phyloP scores from a whole-genome alignment of 2,329 filamentous ascomycete species.

The Clonostachys rhizophaga region DNA sequence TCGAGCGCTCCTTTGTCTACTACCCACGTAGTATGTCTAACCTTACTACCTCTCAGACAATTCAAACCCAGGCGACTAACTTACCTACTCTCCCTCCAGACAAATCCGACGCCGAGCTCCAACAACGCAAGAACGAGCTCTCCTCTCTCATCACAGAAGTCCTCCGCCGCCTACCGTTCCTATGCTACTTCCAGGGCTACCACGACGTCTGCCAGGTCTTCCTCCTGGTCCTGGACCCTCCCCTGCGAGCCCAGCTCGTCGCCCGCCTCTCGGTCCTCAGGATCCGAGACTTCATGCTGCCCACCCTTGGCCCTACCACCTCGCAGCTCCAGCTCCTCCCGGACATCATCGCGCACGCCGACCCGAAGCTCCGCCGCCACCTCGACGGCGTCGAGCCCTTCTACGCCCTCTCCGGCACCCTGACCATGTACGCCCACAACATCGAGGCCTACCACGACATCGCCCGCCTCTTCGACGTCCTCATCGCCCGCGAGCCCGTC shows the following conservation, averaged over 20 bases:
- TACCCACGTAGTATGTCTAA: slow-evolving; percentile 70
- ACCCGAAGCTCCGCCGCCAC: slow-evolving; percentile 68
- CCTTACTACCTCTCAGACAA: not conserved
- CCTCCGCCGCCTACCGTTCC: slow-evolving; percentile 73
- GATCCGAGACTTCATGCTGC: slow-evolving; percentile 97
- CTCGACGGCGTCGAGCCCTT: slow-evolving; percentile 78
- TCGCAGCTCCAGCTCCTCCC: slow-evolving; percentile 85
- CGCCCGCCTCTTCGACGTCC: slow-evolving; percentile 84
- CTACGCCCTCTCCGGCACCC: slow-evolving; percentile 86
- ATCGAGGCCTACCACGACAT: slow-evolving; percentile 88
- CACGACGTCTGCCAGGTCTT: slow-evolving; percentile 98
- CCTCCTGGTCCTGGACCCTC: slow-evolving; percentile 72
- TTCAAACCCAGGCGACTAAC: not conserved
- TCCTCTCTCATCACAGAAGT: slow-evolving; percentile 76
- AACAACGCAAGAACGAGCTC: slow-evolving; percentile 68
- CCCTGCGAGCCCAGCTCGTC: slow-evolving; percentile 57
- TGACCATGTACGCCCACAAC: slow-evolving; percentile 96
- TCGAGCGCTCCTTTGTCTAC: slow-evolving; percentile 94
- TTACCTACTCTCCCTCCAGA: slow-evolving; percentile 36
- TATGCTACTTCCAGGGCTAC: slow-evolving; percentile 97
- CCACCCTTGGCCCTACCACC: slow-evolving; percentile 74
- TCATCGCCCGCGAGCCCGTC: slow-evolving; percentile 82
- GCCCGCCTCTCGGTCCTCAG: slow-evolving; percentile 82
- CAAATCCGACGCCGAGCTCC: slow-evolving; percentile 64
- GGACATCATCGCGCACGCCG: slow-evolving; percentile 68